Conservation (phyloP, 2,329 filamentous ascomycete genomes). For the Coniochaeta sp. region DNA sequence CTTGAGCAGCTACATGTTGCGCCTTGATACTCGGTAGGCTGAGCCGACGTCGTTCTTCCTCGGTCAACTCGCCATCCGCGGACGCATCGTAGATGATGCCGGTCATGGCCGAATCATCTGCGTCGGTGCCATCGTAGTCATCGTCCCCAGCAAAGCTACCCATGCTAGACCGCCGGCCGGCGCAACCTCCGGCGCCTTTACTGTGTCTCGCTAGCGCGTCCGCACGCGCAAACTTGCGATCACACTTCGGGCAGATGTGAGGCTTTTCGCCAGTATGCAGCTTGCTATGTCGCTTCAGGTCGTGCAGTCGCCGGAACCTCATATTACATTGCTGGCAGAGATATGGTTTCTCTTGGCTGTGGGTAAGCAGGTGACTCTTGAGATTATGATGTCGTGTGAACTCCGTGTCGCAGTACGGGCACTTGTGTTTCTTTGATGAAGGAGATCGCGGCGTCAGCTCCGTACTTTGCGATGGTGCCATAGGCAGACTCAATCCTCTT, state of each 20-base stretch:
- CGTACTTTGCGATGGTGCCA: constrained; percentile 35
- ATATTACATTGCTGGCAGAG: constrained; percentile 89
- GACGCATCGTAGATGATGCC: constrained; percentile 47
- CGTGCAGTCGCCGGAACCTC: constrained; percentile 85
- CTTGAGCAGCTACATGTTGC: constrained; percentile 51
- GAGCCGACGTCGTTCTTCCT: constrained; percentile 54
- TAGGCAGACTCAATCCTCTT: constrained; percentile 50
- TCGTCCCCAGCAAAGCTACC: constrained; percentile 75
- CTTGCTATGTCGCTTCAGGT: constrained; percentile 93
- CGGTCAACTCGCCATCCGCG: constrained; percentile 54
- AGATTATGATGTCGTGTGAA: constrained; percentile 97
- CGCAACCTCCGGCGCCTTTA: constrained; percentile 92
- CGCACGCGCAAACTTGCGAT: constrained; percentile 87
- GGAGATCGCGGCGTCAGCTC: constrained; percentile 56
- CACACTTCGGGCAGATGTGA: constrained; percentile 90
- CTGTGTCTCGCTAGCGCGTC: constrained; percentile 92
- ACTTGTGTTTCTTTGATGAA: constrained; percentile 83
- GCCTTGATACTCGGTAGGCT: constrained; percentile 71
- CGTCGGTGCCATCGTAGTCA: constrained; percentile 50
- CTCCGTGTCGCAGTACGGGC: constrained; percentile 91
- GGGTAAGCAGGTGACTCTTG: constrained; percentile 93
- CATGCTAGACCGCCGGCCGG: constrained; percentile 81
- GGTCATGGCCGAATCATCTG: constrained; percentile 49
- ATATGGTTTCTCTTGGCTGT: constrained; percentile 97
- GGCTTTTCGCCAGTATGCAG: constrained; percentile 94